These are phyloP conservation scores for Sphaerulina vaccinii DNA, from an alignment of 2,329 filamentous ascomycete genomes.

Conservation along the genomic window DNA sequence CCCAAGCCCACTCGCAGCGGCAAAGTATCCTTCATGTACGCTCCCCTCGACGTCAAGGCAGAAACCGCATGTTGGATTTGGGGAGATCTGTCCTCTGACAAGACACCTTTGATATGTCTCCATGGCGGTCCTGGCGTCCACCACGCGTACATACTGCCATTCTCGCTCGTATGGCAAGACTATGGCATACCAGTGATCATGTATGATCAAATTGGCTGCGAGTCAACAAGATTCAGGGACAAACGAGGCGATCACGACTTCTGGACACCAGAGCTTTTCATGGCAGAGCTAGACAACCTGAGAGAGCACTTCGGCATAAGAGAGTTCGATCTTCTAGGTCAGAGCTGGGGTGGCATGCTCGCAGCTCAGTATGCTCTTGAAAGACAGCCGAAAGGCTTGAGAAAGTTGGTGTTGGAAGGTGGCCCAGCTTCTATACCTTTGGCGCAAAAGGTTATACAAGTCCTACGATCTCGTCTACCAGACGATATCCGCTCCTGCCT, in stretches of 20 bases:
- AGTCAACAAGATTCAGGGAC: no score
- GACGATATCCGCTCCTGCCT: slow-evolving; percentile 33
- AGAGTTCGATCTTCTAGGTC: no score
- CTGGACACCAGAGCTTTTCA: no score
- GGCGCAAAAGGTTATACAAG: slow-evolving; percentile 31
- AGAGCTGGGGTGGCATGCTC: slow-evolving; percentile 58
- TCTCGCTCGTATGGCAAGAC: slow-evolving; percentile 39
- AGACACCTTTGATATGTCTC: slow-evolving; percentile 39
- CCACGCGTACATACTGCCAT: slow-evolving; percentile 38
- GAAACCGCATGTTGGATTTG: no score
- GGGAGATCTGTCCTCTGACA: slow-evolving; percentile 21
- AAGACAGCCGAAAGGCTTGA: slow-evolving; percentile 38
- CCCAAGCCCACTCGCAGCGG: no score
- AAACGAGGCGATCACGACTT: no score
- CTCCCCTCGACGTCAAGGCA: no score
- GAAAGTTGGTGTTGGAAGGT: slow-evolving; percentile 37
- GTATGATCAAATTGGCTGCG: slow-evolving; percentile 57
- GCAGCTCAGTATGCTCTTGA: slow-evolving; percentile 44
- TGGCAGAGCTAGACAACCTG: no score
- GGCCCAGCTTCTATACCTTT: slow-evolving; percentile 31
- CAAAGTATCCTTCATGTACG: no score
- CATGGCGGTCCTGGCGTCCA: slow-evolving; percentile 50
- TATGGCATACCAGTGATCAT: slow-evolving; percentile 49
- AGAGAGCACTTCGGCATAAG: no score
- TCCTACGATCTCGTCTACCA: slow-evolving; percentile 30